A percentile compares a stretch with the other conserved stretches of the same genome.
phyloP scores from a whole-genome alignment of 768 basidiomycete genomes.

The Tulasnella sp. region DNA sequence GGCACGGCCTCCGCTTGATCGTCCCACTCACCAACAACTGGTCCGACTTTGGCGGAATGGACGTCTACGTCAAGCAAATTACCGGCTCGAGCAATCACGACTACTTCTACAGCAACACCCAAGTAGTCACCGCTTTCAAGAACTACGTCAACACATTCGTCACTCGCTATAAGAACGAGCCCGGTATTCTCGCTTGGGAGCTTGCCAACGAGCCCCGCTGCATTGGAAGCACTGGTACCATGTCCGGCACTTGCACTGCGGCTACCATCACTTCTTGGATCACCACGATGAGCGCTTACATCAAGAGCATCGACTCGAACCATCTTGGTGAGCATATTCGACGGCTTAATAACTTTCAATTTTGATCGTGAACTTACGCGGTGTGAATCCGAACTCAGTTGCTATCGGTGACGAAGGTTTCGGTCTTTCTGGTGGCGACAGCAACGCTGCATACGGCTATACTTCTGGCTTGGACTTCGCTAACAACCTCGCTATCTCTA shows the following conservation, averaged over 20 bases:
- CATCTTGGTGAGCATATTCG: constrained; percentile 42
- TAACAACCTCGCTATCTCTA: constrained; percentile 50
- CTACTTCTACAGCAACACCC: constrained; percentile 55
- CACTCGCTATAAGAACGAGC: constrained; percentile 52
- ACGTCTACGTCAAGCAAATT: constrained; percentile 55
- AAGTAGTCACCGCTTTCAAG: constrained; percentile 48
- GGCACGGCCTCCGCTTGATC: constrained; percentile 54
- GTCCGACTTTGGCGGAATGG: constrained; percentile 56
- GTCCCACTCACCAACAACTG: constrained; percentile 43
- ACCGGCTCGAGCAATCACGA: constrained; percentile 41
- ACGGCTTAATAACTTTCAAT: neutral
- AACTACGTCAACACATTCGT: constrained; percentile 52
- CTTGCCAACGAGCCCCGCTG: constrained; percentile 42
- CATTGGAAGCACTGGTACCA: constrained; percentile 35
- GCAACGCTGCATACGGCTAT: neutral
- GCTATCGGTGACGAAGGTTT: constrained; percentile 30
- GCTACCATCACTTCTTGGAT: constrained; percentile 55
- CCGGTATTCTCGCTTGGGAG: constrained; percentile 39
- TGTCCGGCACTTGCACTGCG: constrained; percentile 48
- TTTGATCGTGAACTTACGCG: neutral
- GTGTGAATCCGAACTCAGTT: constrained; percentile 49
- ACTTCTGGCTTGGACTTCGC: constrained; percentile 56
- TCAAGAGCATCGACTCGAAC: constrained; percentile 60
- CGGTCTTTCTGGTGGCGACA: constrained; percentile 7
- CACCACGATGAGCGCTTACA: constrained; percentile 53